Percentiles rank a stretch among this genome's conserved stretches.
Evolutionary conservation across 1,139 yeast species (phyloP).

Genomic region (Candida sanyaensis): DNA sequence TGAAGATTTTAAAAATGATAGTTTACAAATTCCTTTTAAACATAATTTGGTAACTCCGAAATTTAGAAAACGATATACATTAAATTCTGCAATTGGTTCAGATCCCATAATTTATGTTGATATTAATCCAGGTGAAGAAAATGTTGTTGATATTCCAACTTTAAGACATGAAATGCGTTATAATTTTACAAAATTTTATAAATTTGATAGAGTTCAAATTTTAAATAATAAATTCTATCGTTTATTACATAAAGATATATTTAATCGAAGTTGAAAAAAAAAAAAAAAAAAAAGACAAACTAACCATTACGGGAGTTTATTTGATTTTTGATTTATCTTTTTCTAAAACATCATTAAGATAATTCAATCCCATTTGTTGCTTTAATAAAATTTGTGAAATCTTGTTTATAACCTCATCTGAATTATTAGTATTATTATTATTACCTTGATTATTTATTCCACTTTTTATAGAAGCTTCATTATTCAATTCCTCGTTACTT

Average conservation of each 20-base stretch:
- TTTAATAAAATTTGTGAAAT: constrained; percentile 73
- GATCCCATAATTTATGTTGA: constrained; percentile 27
- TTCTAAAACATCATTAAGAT: constrained; percentile 73
- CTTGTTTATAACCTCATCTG: constrained; percentile 63
- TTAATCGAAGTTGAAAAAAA: too few relatives aligned
- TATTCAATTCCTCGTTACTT: constrained; percentile 22
- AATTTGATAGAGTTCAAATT: constrained; percentile 21
- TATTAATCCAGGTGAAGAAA: neutral
- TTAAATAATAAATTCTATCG: neutral
- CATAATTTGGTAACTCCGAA: constrained; percentile 27
- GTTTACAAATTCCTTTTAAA: constrained; percentile 28
- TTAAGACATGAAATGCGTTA: constrained; percentile 29
- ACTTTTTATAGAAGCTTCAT: constrained; percentile 7
- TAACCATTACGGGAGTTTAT: neutral
- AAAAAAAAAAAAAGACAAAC: too few relatives aligned
- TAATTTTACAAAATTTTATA: constrained; percentile 44
- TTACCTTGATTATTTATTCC: too few relatives aligned
- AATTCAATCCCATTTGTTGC: constrained; percentile 88
- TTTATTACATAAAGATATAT: neutral
- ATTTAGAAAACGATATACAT: constrained; percentile 21
- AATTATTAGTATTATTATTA: too few relatives aligned
- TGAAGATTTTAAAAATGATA: constrained; percentile 24
- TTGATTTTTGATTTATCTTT: constrained; percentile 44
- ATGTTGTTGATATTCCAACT: constrained; percentile 13
- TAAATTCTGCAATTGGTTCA: constrained; percentile 25